Percentiles rank a stretch among this genome's conserved stretches.
phyloP scores from a whole-genome alignment of 2,329 filamentous ascomycete species.

The Domatiomyces catenatus region DNA sequence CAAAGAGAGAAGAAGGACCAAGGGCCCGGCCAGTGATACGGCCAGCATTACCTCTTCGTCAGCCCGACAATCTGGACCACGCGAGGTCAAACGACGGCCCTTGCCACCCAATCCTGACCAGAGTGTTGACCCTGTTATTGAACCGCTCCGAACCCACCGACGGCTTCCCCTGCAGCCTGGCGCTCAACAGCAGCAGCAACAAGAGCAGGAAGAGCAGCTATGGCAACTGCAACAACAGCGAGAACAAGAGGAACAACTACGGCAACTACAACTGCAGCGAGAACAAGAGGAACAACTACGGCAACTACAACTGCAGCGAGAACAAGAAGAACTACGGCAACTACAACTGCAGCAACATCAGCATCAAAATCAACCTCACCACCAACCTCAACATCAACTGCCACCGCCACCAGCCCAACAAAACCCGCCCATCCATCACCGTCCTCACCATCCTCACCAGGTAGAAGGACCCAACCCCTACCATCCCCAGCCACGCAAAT shows the following conservation, averaged over 20 bases:
- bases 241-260: neutral
- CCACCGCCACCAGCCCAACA: slow-evolving; percentile 38
- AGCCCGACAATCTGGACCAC: slow-evolving; percentile 40
- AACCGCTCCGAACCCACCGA: neutral
- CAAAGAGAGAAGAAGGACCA: slow-evolving; percentile 32
- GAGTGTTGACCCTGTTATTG: neutral
- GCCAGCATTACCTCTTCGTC: slow-evolving; percentile 19
- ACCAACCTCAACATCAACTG: slow-evolving; percentile 23
- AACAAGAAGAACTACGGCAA: neutral
- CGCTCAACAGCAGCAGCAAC: neutral
- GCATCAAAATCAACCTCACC: neutral
- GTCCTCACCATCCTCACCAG: too few relatives aligned
- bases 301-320: neutral
- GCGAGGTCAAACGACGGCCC: slow-evolving; percentile 60
- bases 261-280: slow-evolving; percentile 1
- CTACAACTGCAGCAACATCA: slow-evolving; percentile 1
- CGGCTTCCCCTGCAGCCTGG: neutral
- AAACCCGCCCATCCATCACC: slow-evolving; percentile 25
- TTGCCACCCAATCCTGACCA: slow-evolving; percentile 56
- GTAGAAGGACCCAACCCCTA: slow-evolving; percentile 36
- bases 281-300: neutral
- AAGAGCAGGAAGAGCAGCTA: slow-evolving; percentile 1
- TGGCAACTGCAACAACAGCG: neutral
- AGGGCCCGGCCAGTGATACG: slow-evolving; percentile 20
- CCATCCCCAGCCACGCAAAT: slow-evolving; percentile 35